A percentile compares a stretch with the other conserved stretches of the same genome.
Evolutionary conservation across 805 yeast species (phyloP).

Genomic region (Candida bentonensis): DNA sequence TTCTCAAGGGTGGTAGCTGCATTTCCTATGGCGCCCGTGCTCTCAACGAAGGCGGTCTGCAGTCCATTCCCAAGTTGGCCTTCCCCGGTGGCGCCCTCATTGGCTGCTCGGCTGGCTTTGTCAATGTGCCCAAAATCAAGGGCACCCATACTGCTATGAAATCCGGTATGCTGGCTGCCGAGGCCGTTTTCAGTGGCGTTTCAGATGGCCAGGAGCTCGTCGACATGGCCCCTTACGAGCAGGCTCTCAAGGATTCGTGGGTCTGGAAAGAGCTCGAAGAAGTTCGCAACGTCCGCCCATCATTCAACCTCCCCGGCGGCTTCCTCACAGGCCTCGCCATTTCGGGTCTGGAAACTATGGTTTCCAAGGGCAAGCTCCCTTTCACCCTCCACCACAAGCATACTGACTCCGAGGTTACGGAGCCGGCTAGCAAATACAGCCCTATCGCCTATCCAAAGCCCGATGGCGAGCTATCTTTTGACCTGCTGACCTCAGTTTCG

Average conservation of each 20-base stretch:
- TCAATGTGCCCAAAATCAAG: constrained; percentile 94
- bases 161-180: constrained; percentile 92
- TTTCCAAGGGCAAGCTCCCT: constrained; percentile 69
- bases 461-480: constrained; percentile 86
- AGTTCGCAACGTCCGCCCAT: constrained; percentile 85
- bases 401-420: constrained; percentile 63
- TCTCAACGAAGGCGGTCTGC: constrained; percentile 92
- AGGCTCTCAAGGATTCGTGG: constrained; percentile 65
- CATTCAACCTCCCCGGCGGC: constrained; percentile 68
- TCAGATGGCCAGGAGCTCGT: constrained; percentile 17
- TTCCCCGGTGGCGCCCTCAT: constrained; percentile 96
- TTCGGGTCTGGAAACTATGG: constrained; percentile 70
- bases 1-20: constrained; percentile 81
- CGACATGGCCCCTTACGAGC: constrained; percentile 45
- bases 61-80: constrained; percentile 75
- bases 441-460: constrained; percentile 91
- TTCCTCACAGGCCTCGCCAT: constrained; percentile 67
- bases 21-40: constrained; percentile 93
- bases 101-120: constrained; percentile 93
- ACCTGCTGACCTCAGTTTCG: constrained; percentile 84
- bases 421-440: constrained; percentile 46
- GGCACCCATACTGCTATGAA: constrained; percentile 98
- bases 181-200: constrained; percentile 47
- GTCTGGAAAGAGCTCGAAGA: constrained; percentile 66
- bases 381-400: constrained; percentile 66